Evolutionary conservation across 768 basidiomycete genomes (phyloP).

Genomic region (Infundibulicybe gibba): DNA sequence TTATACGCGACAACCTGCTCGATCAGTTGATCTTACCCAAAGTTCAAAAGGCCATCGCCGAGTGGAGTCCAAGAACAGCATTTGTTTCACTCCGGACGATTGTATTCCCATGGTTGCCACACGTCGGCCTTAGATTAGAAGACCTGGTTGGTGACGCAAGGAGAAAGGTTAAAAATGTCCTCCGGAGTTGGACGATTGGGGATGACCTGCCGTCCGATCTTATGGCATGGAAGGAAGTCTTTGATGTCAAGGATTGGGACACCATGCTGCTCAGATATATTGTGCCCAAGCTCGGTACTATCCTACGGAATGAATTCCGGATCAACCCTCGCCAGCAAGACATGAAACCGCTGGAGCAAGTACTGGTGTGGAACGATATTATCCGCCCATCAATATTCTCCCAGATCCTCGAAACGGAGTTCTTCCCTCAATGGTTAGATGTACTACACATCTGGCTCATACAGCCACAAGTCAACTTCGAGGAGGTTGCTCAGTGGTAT

Average conservation of each 20-base stretch:
- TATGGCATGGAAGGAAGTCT: slow-evolving; percentile 82
- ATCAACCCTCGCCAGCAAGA: slow-evolving; percentile 91
- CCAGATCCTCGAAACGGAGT: slow-evolving; percentile 84
- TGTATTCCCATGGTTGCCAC: slow-evolving; percentile 94
- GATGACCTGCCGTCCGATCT: slow-evolving; percentile 80
- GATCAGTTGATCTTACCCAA: slow-evolving; percentile 96
- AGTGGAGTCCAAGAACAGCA: slow-evolving; percentile 72
- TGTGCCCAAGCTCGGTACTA: slow-evolving; percentile 84
- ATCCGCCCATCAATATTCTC: slow-evolving; percentile 75
- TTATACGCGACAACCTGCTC: slow-evolving; percentile 91
- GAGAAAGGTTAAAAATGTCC: slow-evolving; percentile 75
- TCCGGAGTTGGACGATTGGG: slow-evolving; percentile 70
- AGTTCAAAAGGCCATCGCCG: slow-evolving; percentile 75
- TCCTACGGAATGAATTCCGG: slow-evolving; percentile 80
- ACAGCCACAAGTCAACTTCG: slow-evolving; percentile 84
- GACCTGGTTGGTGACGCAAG: slow-evolving; percentile 84
- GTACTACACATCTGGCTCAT: slow-evolving; percentile 90
- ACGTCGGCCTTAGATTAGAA: slow-evolving; percentile 80
- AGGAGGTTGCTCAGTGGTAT: slow-evolving; percentile 94
- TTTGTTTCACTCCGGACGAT: slow-evolving; percentile 67
- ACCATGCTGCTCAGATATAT: slow-evolving; percentile 85
- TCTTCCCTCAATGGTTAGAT: slow-evolving; percentile 97
- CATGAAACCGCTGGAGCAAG: slow-evolving; percentile 74
- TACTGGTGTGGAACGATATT: slow-evolving; percentile 73
- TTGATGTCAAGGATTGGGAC: slow-evolving; percentile 84